phyloP scores from a whole-genome alignment of 2,329 filamentous ascomycete genomes.

The Xenosphaeropsis pyriputrescens region DNA sequence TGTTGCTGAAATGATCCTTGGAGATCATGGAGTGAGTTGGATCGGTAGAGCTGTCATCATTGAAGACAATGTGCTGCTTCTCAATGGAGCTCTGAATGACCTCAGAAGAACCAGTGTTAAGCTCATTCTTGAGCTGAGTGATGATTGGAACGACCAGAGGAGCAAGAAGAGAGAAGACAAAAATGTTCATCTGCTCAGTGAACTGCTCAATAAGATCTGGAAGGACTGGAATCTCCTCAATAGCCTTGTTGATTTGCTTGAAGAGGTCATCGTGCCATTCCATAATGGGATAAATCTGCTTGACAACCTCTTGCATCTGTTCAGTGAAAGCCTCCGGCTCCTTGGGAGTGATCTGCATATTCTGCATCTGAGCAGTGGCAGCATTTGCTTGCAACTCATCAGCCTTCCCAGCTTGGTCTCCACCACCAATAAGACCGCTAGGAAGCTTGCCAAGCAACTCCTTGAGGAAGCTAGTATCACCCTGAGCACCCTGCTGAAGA shows the following conservation, averaged over 20 bases:
- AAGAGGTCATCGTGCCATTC: slow-evolving; percentile 85
- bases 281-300: slow-evolving; percentile 77
- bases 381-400: slow-evolving; percentile 70
- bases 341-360: slow-evolving; percentile 58
- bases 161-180: slow-evolving; percentile 83
- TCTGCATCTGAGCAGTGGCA: slow-evolving; percentile 58
- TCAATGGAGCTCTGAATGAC: slow-evolving; percentile 74
- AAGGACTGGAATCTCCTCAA: slow-evolving; percentile 75
- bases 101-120: slow-evolving; percentile 72
- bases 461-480: slow-evolving; percentile 61
- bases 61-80: slow-evolving; percentile 78
- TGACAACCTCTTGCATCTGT: slow-evolving; percentile 60
- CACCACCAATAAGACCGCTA: slow-evolving; percentile 61
- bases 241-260: slow-evolving; percentile 60
- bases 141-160: slow-evolving; percentile 81
- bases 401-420: slow-evolving; percentile 60
- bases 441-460: slow-evolving; percentile 73
- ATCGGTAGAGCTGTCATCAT: slow-evolving; percentile 60
- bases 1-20: slow-evolving; percentile 71
- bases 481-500: slow-evolving; percentile 47
- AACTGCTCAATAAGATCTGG: slow-evolving; percentile 77
- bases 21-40: slow-evolving; percentile 93
- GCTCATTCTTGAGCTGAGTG: slow-evolving; percentile 71
- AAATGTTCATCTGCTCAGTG: slow-evolving; percentile 75
- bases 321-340: slow-evolving; percentile 71